phyloP scores from a whole-genome alignment of 305 asterid genomes.

The Petunia hybrid region DNA sequence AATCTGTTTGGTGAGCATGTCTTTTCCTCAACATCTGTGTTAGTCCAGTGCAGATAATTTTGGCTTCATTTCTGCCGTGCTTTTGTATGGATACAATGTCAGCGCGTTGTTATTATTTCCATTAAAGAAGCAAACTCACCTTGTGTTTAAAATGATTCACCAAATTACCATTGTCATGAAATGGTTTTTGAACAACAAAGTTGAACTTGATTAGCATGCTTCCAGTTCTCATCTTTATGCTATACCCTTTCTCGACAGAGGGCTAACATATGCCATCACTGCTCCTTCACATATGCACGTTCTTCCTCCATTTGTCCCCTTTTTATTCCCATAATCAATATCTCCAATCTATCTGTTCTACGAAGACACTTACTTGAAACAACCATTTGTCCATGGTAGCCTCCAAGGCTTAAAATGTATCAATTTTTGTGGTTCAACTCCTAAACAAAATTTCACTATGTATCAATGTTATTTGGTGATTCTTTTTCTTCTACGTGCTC shows the following conservation, averaged over 20 bases:
- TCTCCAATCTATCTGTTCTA: background rate
- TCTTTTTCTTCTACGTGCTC: background rate
- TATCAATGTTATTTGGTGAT: background rate
- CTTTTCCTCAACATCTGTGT: background rate
- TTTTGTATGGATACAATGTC: background rate
- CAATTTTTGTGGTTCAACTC: background rate
- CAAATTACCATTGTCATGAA: background rate
- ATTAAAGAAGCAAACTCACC: background rate
- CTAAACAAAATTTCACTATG: background rate
- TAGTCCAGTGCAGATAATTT: background rate
- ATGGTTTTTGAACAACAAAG: background rate
- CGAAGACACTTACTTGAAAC: background rate
- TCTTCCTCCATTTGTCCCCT: background rate
- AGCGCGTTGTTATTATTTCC: background rate
- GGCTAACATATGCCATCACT: background rate
- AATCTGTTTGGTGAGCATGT: background rate
- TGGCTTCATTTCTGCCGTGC: background rate
- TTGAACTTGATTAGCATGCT: background rate
- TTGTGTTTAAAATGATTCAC: background rate
- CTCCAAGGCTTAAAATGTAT: background rate
- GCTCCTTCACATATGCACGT: background rate
- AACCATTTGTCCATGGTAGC: background rate
- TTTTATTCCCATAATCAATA: background rate
- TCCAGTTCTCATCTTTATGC: slow-evolving; percentile 5
- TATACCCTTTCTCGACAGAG: background rate